Evolutionary conservation across 2,329 filamentous ascomycete species (phyloP).

Genomic region (Sporothrix brasiliensis): DNA sequence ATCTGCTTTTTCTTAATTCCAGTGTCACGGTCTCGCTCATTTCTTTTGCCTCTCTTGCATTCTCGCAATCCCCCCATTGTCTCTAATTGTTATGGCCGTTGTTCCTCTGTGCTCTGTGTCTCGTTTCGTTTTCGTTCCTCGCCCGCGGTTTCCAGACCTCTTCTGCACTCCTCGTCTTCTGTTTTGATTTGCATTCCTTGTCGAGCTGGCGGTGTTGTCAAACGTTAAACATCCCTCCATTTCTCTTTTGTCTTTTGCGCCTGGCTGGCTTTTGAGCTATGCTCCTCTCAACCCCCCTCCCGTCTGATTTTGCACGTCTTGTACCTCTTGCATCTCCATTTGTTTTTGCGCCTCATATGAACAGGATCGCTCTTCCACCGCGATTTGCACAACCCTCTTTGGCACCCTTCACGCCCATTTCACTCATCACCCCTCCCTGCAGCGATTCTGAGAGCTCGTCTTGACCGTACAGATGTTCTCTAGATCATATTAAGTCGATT

Average conservation of each 20-base stretch:
- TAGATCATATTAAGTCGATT: not conserved
- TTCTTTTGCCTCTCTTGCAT: not conserved
- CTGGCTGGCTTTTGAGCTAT: slow-evolving; percentile 2
- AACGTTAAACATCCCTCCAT: not conserved
- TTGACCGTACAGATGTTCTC: slow-evolving; percentile 17
- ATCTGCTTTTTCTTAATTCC: slow-evolving; percentile 9
- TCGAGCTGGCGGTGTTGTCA: not conserved
- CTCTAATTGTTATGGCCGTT: slow-evolving; percentile 8
- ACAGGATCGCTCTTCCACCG: not conserved
- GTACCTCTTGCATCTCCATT: not conserved
- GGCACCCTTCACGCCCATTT: not conserved
- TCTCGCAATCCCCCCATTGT: not conserved
- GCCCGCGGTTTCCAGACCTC: not conserved
- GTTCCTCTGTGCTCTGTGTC: not conserved
- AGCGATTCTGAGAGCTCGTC: not conserved
- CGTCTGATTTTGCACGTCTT: slow-evolving; percentile 14
- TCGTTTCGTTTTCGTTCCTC: slow-evolving; percentile 6
- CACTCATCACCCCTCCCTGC: not conserved
- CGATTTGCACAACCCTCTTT: slow-evolving; percentile 10
- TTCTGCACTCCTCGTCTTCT: slow-evolving; percentile 11
- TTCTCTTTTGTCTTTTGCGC: slow-evolving; percentile 14
- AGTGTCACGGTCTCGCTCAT: slow-evolving; percentile 10
- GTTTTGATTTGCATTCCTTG: slow-evolving; percentile 25
- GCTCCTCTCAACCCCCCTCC: not conserved
- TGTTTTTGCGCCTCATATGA: not conserved